phyloP scores from a whole-genome alignment of 2,329 filamentous ascomycete species.

The Ramularia collo-cygni region DNA sequence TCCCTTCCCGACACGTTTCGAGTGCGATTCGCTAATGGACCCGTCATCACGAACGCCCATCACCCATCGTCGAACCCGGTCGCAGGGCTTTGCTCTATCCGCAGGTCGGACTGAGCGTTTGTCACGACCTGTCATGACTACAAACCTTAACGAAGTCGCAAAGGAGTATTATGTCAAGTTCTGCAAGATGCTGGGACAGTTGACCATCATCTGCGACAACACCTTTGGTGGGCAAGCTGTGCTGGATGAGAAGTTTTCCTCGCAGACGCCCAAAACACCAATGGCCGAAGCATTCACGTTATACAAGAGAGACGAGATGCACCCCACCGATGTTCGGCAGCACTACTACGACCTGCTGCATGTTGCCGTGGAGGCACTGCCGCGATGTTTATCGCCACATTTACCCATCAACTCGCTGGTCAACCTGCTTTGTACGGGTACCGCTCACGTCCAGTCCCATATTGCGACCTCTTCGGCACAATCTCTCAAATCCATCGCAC shows the following conservation, averaged over 20 bases:
- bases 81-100: slow-evolving; percentile 31
- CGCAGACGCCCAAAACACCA: slow-evolving; percentile 78
- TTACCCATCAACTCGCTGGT: slow-evolving; percentile 91
- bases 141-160: slow-evolving; percentile 64
- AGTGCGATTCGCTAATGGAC: slow-evolving; percentile 39
- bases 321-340: slow-evolving; percentile 74
- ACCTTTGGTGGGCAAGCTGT: slow-evolving; percentile 94
- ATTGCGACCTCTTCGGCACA: slow-evolving; percentile 89
- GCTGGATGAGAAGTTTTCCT: slow-evolving; percentile 88
- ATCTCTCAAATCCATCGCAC: slow-evolving; percentile 89
- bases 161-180: slow-evolving; percentile 85
- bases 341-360: slow-evolving; percentile 93
- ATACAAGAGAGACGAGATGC: slow-evolving; percentile 69
- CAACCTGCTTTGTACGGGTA: slow-evolving; percentile 91
- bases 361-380: slow-evolving; percentile 89
- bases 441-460: slow-evolving; percentile 85
- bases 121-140: slow-evolving; percentile 55
- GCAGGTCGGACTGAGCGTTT: slow-evolving; percentile 55
- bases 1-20: slow-evolving; percentile 69
- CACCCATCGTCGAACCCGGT: slow-evolving; percentile 30
- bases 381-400: slow-evolving; percentile 83
- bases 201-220: slow-evolving; percentile 93
- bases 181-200: slow-evolving; percentile 90
- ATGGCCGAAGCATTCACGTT: slow-evolving; percentile 94
- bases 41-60: slow-evolving; percentile 32